These are phyloP conservation scores for Hygrophila difformis DNA, from an alignment of 257 asterid genomes.

Conservation along the genomic window DNA sequence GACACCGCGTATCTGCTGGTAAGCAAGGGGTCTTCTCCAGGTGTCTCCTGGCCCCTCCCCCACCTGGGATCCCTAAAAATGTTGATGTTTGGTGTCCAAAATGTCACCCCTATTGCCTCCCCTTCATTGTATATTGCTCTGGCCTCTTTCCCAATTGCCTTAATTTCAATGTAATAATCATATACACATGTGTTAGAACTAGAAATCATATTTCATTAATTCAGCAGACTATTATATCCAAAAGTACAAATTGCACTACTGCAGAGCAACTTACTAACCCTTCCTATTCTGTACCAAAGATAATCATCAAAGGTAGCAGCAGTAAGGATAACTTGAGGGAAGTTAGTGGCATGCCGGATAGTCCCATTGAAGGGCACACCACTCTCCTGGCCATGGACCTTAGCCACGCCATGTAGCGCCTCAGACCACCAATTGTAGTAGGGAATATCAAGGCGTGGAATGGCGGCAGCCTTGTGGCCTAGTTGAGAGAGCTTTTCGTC, in stretches of 20 bases:
- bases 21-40: constrained; percentile 43
- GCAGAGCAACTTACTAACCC: too few relatives aligned
- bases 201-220: too few relatives aligned
- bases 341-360: constrained; percentile 33
- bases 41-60: constrained; percentile 45
- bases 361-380: constrained; percentile 13
- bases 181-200: neutral
- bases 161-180: neutral
- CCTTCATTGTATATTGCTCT: constrained; percentile 46
- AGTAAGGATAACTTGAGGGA: constrained; percentile 26
- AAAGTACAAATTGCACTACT: too few relatives aligned
- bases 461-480: constrained; percentile 31
- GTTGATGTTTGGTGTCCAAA: constrained; percentile 48
- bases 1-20: constrained; percentile 27
- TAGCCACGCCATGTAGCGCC: constrained; percentile 44
- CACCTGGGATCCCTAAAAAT: constrained; percentile 44
- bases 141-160: constrained; percentile 47
- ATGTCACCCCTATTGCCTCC: constrained; percentile 42
- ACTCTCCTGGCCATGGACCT: constrained; percentile 16
- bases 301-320: constrained; percentile 28
- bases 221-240: too few relatives aligned
- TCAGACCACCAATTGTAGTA: constrained; percentile 51
- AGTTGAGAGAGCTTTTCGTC: constrained; percentile 29
- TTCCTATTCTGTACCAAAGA: constrained; percentile 32
- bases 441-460: constrained; percentile 31